Conservation (phyloP, 768 basidiomycete genomes). For the Clavulina sp. region DNA sequence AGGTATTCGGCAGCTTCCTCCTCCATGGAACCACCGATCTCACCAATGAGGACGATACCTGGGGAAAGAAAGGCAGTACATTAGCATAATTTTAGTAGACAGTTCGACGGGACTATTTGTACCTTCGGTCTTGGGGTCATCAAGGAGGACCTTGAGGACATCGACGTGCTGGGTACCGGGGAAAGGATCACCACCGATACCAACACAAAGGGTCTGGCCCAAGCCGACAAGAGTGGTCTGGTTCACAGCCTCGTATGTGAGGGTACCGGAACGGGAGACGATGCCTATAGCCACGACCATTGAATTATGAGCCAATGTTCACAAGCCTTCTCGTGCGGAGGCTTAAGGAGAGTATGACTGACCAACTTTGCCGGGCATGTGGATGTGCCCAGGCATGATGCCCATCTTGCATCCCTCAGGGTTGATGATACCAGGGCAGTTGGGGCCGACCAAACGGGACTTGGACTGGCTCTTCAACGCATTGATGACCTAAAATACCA, state of each 20-base stretch:
- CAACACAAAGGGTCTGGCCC: constrained; percentile 90
- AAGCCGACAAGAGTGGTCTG: constrained; percentile 93
- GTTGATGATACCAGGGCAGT: constrained; percentile 97
- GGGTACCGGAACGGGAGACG: constrained; percentile 85
- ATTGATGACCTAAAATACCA: constrained; percentile 53
- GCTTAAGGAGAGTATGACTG: constrained; percentile 13
- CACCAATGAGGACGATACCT: constrained; percentile 96
- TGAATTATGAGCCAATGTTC: background rate
- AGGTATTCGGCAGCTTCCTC: constrained; percentile 97
- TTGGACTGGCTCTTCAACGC: constrained; percentile 87
- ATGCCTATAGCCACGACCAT: constrained; percentile 37
- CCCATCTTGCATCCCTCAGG: constrained; percentile 98
- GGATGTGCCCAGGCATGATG: constrained; percentile 95
- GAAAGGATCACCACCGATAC: constrained; percentile 96
- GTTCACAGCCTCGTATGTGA: constrained; percentile 97
- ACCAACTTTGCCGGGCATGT: constrained; percentile 93
- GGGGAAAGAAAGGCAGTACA: constrained; percentile 8
- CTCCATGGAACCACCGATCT: constrained; percentile 98
- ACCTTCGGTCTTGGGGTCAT: constrained; percentile 90
- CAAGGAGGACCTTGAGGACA: constrained; percentile 88
- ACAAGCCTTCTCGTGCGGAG: background rate
- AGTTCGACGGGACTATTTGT: background rate
- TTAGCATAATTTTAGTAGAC: background rate
- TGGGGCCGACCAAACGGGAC: constrained; percentile 92
- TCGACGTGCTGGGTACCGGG: constrained; percentile 92